Evolutionary conservation across 768 basidiomycete genomes (phyloP), one percentile per base, ranked within the genome.

Genomic region (Kwoniella sp.): DNA sequence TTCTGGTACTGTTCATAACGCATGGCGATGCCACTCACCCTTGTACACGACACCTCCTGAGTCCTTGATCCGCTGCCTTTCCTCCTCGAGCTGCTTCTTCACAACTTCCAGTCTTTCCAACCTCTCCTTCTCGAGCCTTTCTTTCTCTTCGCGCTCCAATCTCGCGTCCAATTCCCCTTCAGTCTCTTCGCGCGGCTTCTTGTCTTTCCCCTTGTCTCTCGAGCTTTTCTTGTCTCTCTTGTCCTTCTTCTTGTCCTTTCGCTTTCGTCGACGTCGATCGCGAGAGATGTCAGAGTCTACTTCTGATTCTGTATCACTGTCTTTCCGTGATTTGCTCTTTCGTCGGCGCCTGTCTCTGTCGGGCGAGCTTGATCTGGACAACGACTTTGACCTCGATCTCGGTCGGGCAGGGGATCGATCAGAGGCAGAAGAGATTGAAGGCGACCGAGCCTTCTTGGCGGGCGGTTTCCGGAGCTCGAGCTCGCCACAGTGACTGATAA

Each of bases 401-500:
- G 41, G 20, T 45, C 41, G 9, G 3, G n/a, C n/a, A n/a, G n/a
- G n/a, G n/a, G 41, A 45, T 55, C 34, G 59, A 59, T 47, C 73
- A 20, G 48, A 34, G 8, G 50, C 26, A 31, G 66, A 61, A 20
- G 53, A 29, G 28, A 55, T 30, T 3, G 63, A 57, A 17, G 66
- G 70, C 30, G 57, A 53, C 47, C 63, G 55, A 3, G 56, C 23
- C 22, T 64, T 66, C 7, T 55, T 30, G 15, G 72, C 60, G 15
- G 73, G 66, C 62, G 85, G 85, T 61, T 85, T 85, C 12, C 71
- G 67, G 12, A 91, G 84, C 77, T 91, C 89, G 38, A 95, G 86
- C 76, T 95, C 93, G 12, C 93, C 93, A 59, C 90, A 92, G 76
- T 88, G 90, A 2, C 84, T 81, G 67, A 95, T 86, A 11, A 85